Percentiles rank a stretch among this genome's conserved stretches.
Conservation (phyloP, 139 green algal species). For the Micractinium conductrix region DNA sequence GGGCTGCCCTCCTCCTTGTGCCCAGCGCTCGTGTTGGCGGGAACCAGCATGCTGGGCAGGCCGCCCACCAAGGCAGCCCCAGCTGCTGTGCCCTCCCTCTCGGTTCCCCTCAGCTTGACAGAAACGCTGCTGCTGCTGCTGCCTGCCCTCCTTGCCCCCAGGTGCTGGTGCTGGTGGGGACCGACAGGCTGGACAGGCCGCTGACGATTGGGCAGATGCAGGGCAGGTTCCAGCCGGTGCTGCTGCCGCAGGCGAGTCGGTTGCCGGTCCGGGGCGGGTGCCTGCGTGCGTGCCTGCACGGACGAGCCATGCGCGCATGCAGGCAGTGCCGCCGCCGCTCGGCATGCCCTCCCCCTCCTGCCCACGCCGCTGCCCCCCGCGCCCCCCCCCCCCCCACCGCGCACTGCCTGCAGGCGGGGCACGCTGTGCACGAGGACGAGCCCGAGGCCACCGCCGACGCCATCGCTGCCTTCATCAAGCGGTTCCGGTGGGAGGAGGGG, state of each 20-base stretch:
- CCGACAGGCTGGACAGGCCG: constrained; percentile 87
- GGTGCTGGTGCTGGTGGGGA: constrained; percentile 89
- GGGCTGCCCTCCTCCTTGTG: no score
- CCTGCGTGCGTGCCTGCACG: no score
- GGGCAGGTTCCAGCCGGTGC: constrained; percentile 93
- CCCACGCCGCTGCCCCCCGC: no score
- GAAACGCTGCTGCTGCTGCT: background rate
- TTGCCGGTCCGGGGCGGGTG: no score
- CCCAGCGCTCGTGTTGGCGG: no score
- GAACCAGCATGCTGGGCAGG: no score
- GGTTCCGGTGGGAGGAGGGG: constrained; percentile 75
- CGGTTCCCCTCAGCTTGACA: no score
- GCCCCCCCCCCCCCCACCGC: no score
- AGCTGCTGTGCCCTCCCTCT: background rate
- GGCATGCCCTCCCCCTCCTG: no score
- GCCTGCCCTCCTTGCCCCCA: background rate
- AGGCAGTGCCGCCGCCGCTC: no score
- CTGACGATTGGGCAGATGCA: constrained; percentile 97
- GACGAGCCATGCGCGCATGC: no score
- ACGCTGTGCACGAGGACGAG: constrained; percentile 95
- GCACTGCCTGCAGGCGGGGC: constrained; percentile 78
- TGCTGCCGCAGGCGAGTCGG: constrained; percentile 76
- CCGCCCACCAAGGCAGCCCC: no score
- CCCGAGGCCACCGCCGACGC: constrained; percentile 66
- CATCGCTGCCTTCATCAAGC: constrained; percentile 73